Evolutionary conservation across 495 filamentous ascomycete genomes (phyloP), one percentile per base, ranked within the genome.

Genomic region (Talaromyces nanjingensis): DNA sequence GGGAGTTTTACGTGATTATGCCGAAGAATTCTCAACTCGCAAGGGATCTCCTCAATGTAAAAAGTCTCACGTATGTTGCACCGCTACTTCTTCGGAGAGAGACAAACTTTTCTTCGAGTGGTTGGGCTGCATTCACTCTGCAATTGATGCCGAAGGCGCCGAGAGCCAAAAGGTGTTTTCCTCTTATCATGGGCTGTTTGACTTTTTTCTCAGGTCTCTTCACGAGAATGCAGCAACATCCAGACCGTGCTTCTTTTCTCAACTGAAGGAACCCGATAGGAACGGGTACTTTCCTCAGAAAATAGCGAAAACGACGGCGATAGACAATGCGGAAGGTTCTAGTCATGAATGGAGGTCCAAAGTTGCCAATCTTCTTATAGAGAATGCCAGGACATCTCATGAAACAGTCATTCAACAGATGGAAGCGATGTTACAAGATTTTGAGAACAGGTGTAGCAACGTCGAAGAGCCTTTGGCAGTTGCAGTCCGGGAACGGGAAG

Each of bases 401-500:
- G 71, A 81, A 14, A 67, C 64, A 25, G 69, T 84, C 27, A 70
- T 85, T 24, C 74, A 74, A 24, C 79, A 76, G 39, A 72, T 86
- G 6, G 78, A 79, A 49, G 74, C 79, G 16, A 73, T 80, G 18
- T 87, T 84, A 65, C 74, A 75, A 18, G 82, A 87, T 54, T 73
- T 87, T 5, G 85, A 87, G 63, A 71, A 73, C 56, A 77, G 85
- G 18, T 86, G 84, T 62, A 71, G 74, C 12, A 72, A 75, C 31
- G 71, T 76, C 2, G 84, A 86, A 69, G 71, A 67, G 12, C 84
- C 84, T 5, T 66, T 86, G 7, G 74, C 72, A 18, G 70, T 69
- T 14, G 78, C 79, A 39, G 74, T 78, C 65, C 67, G 75, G 65
- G 76, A 81, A 57, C 72, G 80, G 12, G 70, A 79, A 24, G 70